phyloP scores from a whole-genome alignment of 129 eudicot genomes.

The Escallonia herrerae region DNA sequence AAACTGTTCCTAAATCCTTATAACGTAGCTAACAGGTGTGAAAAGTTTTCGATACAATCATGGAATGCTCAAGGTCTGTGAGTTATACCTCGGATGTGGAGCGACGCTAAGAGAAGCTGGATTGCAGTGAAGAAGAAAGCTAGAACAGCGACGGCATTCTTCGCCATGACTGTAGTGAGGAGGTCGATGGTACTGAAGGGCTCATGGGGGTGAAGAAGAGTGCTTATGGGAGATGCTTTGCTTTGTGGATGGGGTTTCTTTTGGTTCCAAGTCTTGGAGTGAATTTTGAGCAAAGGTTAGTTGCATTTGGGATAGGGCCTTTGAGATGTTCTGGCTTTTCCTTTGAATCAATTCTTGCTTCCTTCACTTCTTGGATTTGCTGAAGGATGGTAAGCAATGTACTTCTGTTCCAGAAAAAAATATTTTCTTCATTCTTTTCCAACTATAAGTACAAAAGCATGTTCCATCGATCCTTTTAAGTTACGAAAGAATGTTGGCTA shows the following conservation, averaged over 20 bases:
- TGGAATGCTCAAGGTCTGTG: too few relatives aligned
- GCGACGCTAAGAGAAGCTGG: conserved; percentile 23
- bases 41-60: too few relatives aligned
- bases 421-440: too few relatives aligned
- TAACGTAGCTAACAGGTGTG: neutral
- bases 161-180: conserved; percentile 17
- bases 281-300: conserved; percentile 33
- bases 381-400: too few relatives aligned
- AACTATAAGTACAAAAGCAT: too few relatives aligned
- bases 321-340: neutral
- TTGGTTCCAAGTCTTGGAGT: conserved; percentile 34
- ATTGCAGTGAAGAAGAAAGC: conserved; percentile 3
- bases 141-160: neutral
- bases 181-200: conserved; percentile 5
- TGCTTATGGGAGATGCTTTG: conserved; percentile 57
- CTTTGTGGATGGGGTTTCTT: conserved; percentile 28
- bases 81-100: conserved; percentile 34
- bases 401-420: too few relatives aligned
- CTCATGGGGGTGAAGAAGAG: conserved; percentile 20
- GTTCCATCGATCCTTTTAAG: too few relatives aligned
- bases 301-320: neutral
- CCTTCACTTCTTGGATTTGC: too few relatives aligned
- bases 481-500: too few relatives aligned
- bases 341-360: neutral
- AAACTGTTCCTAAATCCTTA: neutral